Evolutionary conservation across 106 monocot species (phyloP).

Genomic region (Dactylorhiza incarnata): DNA sequence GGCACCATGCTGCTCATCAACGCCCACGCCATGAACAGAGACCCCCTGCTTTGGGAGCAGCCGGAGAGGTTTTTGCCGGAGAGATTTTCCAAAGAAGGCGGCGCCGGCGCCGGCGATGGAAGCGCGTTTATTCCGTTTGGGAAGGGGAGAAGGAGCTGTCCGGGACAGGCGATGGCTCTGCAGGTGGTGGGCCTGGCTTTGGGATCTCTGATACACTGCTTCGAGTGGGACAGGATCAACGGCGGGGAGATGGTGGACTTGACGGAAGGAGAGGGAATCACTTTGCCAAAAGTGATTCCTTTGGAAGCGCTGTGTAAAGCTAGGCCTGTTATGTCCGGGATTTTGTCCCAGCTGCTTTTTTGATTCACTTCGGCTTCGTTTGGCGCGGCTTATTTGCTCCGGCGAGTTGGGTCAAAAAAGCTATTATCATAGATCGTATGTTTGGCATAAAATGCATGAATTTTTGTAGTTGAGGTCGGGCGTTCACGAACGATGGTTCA

Average conservation of each 20-base stretch:
- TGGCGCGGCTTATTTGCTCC: too few relatives aligned
- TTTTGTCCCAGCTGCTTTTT: background rate
- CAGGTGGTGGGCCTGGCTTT: slow-evolving; percentile 4
- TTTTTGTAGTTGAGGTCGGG: too few relatives aligned
- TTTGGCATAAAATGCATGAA: too few relatives aligned
- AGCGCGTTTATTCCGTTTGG: slow-evolving; percentile 13
- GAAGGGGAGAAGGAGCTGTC: slow-evolving; percentile 12
- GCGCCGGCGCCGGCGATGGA: background rate
- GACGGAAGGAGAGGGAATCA: slow-evolving; percentile 7
- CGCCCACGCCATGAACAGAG: background rate
- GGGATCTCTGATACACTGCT: slow-evolving; percentile 18
- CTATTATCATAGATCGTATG: too few relatives aligned
- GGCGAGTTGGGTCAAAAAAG: too few relatives aligned
- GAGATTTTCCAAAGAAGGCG: too few relatives aligned
- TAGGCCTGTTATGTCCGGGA: slow-evolving; percentile 9
- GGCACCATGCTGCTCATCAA: slow-evolving; percentile 17
- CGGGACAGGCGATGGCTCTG: background rate
- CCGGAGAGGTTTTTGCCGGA: background rate
- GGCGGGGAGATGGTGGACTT: slow-evolving; percentile 10
- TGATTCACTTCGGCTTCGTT: too few relatives aligned
- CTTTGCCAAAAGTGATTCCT: slow-evolving; percentile 6
- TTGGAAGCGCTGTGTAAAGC: slow-evolving; percentile 15
- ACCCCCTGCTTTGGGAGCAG: background rate
- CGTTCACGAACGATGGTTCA: too few relatives aligned
- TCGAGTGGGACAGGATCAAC: slow-evolving; percentile 1